Evolutionary conservation across 495 filamentous ascomycete genomes (phyloP).

Genomic region (Neurospora sublineolata): DNA sequence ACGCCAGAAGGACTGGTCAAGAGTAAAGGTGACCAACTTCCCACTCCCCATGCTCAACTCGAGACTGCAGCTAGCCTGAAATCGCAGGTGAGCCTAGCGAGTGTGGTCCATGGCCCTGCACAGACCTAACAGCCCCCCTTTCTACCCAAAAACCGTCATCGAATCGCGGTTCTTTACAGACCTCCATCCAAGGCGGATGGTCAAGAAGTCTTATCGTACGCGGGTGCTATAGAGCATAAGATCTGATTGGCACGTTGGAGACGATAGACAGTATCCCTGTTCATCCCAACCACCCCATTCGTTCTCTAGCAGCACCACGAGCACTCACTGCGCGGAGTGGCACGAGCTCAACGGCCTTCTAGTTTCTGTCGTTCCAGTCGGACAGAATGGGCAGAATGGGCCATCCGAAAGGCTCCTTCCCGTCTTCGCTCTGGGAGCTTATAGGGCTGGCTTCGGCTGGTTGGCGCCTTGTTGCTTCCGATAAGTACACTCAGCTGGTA

Average conservation of each 20-base stretch:
- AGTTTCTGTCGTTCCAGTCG: neutral
- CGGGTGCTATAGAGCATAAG: neutral
- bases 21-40: neutral
- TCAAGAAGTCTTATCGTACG: slow-evolving; percentile 8
- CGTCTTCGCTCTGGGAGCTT: neutral
- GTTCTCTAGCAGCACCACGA: neutral
- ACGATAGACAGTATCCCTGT: neutral
- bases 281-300: neutral
- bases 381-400: neutral
- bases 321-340: neutral
- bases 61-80: neutral
- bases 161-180: slow-evolving; percentile 5
- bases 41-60: slow-evolving; percentile 1
- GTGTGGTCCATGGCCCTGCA: slow-evolving; percentile 1
- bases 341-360: neutral
- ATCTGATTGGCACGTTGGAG: neutral
- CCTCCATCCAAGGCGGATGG: slow-evolving; percentile 7
- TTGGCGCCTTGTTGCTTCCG: neutral
- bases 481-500: neutral
- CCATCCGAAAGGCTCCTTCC: neutral
- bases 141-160: neutral
- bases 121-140: slow-evolving; percentile 1
- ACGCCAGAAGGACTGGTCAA: neutral
- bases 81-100: neutral
- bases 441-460: neutral